Evolutionary conservation across 176 grass and related monocot species (phyloP).

Genomic region (Musa schizocarpa): DNA sequence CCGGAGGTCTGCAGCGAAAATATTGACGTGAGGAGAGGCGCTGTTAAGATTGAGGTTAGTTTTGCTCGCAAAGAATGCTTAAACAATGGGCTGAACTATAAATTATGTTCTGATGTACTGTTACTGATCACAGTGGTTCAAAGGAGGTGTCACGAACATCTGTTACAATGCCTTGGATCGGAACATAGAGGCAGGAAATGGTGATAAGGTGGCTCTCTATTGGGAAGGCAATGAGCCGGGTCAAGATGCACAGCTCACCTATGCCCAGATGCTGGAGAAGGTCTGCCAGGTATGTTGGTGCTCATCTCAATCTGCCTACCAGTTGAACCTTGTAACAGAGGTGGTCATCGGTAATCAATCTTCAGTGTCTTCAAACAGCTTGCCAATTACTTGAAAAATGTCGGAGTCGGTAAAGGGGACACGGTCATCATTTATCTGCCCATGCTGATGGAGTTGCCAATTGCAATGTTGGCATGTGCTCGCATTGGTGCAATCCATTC

Average conservation of each 20-base stretch:
- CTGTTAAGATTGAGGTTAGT: conserved; percentile 62
- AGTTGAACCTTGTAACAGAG: not conserved
- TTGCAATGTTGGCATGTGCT: conserved; percentile 89
- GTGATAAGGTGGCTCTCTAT: conserved; percentile 66
- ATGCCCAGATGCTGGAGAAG: conserved; percentile 65
- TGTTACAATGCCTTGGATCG: conserved; percentile 89
- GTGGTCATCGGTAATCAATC: not conserved
- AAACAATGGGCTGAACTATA: not conserved
- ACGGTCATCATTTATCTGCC: conserved; percentile 84
- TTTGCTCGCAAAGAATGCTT: not conserved
- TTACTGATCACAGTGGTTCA: conserved; percentile 61
- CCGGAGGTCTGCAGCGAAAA: conserved; percentile 66
- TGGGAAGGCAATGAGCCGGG: conserved; percentile 78
- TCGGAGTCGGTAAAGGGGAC: conserved; percentile 66
- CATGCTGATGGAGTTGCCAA: conserved; percentile 92
- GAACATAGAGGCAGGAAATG: conserved; percentile 55
- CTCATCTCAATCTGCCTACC: not conserved
- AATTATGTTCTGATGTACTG: not conserved
- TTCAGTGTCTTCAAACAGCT: conserved; percentile 37
- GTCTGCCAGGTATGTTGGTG: conserved; percentile 65
- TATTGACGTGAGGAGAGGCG: conserved; percentile 61
- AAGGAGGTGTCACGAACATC: conserved; percentile 78
- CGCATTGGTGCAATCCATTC: conserved; percentile 89
- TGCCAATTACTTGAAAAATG: conserved; percentile 82
- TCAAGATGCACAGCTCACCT: conserved; percentile 67